These are phyloP conservation scores for Penicillium macrosclerotiorum DNA, from an alignment of 495 filamentous ascomycete species.

Conservation along the genomic window DNA sequence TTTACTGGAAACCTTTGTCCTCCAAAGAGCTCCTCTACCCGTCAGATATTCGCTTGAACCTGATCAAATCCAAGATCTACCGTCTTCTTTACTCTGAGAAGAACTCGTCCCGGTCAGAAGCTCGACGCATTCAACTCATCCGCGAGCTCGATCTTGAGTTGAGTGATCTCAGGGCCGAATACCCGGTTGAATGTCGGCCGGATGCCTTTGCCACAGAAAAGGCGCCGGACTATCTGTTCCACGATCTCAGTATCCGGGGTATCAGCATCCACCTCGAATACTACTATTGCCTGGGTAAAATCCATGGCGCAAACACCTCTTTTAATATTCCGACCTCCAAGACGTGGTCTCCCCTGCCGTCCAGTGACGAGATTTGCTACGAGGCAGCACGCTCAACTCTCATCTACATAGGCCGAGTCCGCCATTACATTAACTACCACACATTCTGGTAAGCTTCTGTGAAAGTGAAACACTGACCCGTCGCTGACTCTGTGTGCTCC, in stretches of 20 bases:
- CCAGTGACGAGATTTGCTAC: constrained; percentile 26
- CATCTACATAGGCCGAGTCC: constrained; percentile 21
- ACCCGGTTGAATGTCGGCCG: constrained; percentile 17
- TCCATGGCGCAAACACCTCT: constrained; percentile 23
- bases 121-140: constrained; percentile 23
- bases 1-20: constrained; percentile 19
- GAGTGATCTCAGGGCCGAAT: constrained; percentile 18
- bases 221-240: constrained; percentile 23
- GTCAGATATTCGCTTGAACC: constrained; percentile 24
- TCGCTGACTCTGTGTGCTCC: not conserved
- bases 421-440: constrained; percentile 21
- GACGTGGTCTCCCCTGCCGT: constrained; percentile 12
- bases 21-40: constrained; percentile 26
- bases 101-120: constrained; percentile 13
- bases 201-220: constrained; percentile 20
- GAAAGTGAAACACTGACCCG: not conserved
- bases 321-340: constrained; percentile 1
- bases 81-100: constrained; percentile 21
- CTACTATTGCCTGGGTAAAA: constrained; percentile 25
- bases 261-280: constrained; percentile 31
- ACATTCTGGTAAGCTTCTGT: constrained; percentile 23
- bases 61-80: constrained; percentile 34
- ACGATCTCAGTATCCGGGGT: constrained; percentile 30
- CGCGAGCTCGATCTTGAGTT: constrained; percentile 29
- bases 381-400: constrained; percentile 24